Evolutionary conservation across 768 basidiomycete species (phyloP), one percentile per base, ranked within the genome.

Genomic region (Leccinum variicolor): DNA sequence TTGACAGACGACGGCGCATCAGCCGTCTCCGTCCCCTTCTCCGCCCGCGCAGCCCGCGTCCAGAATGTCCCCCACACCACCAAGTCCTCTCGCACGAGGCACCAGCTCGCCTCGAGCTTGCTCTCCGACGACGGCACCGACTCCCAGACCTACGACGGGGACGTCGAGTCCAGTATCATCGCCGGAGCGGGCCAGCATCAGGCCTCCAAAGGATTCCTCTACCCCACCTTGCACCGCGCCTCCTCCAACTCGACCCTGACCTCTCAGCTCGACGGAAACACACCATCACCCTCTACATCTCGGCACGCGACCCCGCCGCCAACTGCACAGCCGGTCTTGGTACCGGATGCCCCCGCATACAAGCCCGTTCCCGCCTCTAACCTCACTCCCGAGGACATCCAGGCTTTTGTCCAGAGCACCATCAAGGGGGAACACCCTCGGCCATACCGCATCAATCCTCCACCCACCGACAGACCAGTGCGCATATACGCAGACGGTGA

Each of bases 401-500:
- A 86, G 62, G 78, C 76, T 2, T 95, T 87, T 66, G 86, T 95
- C 2, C 79, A 79, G 51, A 81, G 79, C 31, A 92, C 90, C 1
- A 89, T 98, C 48, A 83, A 84, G 9, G 90, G 90, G 19, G 84
- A 83, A 55, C 65, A 79, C 4, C 76, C 77, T 62, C 77, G 91
- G 56, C 73, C 73, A 59, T 98, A 94, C 79, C 90, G 81, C 72
- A 92, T 95, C 69, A 95, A 92, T 65, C 74, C 79, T n/a, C 93
- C 96, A 0, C 92, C 94, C 0, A 75, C 72, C 8, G 87, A 82
- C 55, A 78, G 95, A 53, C 92, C 94, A 2, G 83, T 96, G 6
- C 81, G 97, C 56, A 79, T 99, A 13, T 99, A 96, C 62, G 95
- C 97, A 1, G 97, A 98, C 74, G 96, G 96, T 86, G 61, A 61